phyloP scores from a whole-genome alignment of 2,329 filamentous ascomycete genomes.

The Aaosphaeria pasadenensis region DNA sequence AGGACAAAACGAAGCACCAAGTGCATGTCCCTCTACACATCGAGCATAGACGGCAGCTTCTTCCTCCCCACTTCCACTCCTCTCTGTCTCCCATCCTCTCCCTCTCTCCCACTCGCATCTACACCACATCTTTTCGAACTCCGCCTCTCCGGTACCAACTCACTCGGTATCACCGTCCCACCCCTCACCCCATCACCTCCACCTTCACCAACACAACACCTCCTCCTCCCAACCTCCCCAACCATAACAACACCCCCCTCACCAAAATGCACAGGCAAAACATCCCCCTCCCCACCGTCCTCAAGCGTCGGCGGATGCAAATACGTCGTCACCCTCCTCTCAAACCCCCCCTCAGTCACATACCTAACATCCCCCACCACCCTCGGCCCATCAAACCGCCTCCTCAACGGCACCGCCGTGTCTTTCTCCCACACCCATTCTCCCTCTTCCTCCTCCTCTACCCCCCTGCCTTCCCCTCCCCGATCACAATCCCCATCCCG shows the following conservation, averaged over 20 bases:
- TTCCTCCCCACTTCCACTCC: too few relatives aligned
- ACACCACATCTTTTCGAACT: not conserved
- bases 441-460: too few relatives aligned
- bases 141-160: not conserved
- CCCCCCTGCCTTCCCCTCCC: too few relatives aligned
- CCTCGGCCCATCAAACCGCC: slow-evolving; percentile 18
- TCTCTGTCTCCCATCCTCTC: too few relatives aligned
- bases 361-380: slow-evolving; percentile 42
- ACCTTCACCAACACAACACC: not conserved
- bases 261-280: slow-evolving; percentile 26
- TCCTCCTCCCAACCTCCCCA: not conserved
- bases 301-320: slow-evolving; percentile 45
- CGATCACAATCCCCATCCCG: too few relatives aligned
- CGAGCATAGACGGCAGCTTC: too few relatives aligned
- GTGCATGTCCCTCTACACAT: too few relatives aligned
- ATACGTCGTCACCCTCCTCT: slow-evolving; percentile 44
- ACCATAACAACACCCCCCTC: not conserved
- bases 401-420: too few relatives aligned
- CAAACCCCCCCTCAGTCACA: slow-evolving; percentile 39
- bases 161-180: not conserved
- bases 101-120: too few relatives aligned
- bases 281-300: slow-evolving; percentile 25
- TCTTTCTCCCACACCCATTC: too few relatives aligned
- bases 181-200: not conserved
- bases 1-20: not conserved